These are phyloP conservation scores for Dothidotthia symphoricarpi DNA, from an alignment of 2,329 filamentous ascomycete species.

Conservation along the genomic window DNA sequence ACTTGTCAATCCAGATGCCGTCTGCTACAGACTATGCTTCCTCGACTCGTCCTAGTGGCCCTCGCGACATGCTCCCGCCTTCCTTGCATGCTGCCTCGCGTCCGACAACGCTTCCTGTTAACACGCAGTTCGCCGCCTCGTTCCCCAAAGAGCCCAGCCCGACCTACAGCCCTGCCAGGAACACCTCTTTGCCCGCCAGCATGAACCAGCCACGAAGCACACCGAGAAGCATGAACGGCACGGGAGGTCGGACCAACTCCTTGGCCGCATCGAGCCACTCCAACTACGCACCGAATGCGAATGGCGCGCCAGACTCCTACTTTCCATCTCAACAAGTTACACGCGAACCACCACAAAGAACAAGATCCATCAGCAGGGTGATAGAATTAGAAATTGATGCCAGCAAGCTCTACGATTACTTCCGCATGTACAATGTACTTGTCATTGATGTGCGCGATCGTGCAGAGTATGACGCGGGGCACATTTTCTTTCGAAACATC, in stretches of 20 bases:
- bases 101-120: conserved; percentile 48
- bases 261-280: conserved; percentile 42
- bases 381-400: conserved; percentile 64
- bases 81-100: conserved; percentile 12
- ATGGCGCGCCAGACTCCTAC: conserved; percentile 43
- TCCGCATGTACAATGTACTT: conserved; percentile 67
- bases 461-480: conserved; percentile 79
- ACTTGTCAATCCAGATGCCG: conserved; percentile 43
- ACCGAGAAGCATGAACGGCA: conserved; percentile 61
- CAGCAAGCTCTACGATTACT: conserved; percentile 68
- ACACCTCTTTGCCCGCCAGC: conserved; percentile 64
- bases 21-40: conserved; percentile 41
- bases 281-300: conserved; percentile 37
- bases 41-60: conserved; percentile 44
- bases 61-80: conserved; percentile 55
- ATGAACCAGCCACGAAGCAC: conserved; percentile 65
- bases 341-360: conserved; percentile 22
- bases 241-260: conserved; percentile 56
- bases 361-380: conserved; percentile 50
- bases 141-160: conserved; percentile 71
- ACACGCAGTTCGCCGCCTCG: conserved; percentile 53
- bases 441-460: conserved; percentile 83
- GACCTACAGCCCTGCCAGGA: conserved; percentile 75
- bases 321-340: conserved; percentile 37
- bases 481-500: conserved; percentile 78